These are phyloP conservation scores for Oidiodendron maius DNA, from an alignment of 495 filamentous ascomycete species.

Conservation along the genomic window DNA sequence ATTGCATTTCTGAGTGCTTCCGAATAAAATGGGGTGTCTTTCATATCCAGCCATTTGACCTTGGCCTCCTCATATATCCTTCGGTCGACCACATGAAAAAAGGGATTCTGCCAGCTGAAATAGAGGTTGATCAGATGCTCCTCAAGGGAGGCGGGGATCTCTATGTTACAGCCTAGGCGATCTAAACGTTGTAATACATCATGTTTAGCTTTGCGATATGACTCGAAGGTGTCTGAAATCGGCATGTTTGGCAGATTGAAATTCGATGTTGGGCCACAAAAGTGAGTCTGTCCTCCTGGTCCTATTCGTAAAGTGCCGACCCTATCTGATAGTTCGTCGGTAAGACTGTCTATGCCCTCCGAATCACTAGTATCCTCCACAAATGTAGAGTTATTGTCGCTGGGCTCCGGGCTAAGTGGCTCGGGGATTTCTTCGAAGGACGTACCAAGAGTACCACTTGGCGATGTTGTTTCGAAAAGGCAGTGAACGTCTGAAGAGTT, in stretches of 20 bases:
- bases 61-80: conserved; percentile 38
- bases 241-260: neutral
- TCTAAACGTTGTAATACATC: conserved; percentile 42
- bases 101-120: conserved; percentile 47
- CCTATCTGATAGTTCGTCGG: conserved; percentile 21
- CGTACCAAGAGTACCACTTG: neutral
- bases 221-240: neutral
- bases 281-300: neutral
- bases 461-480: no score
- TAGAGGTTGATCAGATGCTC: conserved; percentile 43
- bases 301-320: neutral
- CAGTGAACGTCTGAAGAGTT: no score
- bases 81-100: conserved; percentile 42
- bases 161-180: conserved; percentile 35
- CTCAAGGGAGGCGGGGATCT: conserved; percentile 36
- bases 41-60: conserved; percentile 1
- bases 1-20: conserved; percentile 45
- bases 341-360: neutral
- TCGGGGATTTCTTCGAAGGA: neutral
- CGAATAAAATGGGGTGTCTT: conserved; percentile 41
- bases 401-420: neutral
- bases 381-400: no score
- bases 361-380: no score
- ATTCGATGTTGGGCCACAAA: neutral
- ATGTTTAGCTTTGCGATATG: conserved; percentile 23